Evolutionary conservation across 2,329 filamentous ascomycete genomes (phyloP).

Genomic region (Xylariaceae sp.): DNA sequence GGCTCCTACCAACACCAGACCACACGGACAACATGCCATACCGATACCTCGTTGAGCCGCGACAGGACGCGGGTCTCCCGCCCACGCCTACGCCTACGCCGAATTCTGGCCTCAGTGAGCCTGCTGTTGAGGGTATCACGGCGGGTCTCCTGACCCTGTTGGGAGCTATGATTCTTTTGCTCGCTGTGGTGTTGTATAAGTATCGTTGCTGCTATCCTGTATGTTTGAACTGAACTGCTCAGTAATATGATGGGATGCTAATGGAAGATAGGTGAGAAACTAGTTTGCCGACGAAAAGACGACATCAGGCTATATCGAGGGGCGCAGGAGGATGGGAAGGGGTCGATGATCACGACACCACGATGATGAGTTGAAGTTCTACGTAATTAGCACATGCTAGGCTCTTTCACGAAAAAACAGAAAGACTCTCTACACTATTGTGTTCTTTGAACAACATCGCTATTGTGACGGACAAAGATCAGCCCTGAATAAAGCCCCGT

Average conservation of each 20-base stretch:
- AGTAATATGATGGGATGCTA: background rate
- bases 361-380: background rate
- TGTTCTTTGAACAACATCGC: background rate
- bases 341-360: too few species aligned
- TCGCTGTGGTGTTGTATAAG: background rate
- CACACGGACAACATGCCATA: too few species aligned
- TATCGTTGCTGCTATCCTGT: constrained; percentile 4
- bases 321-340: too few species aligned
- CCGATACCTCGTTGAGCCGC: too few species aligned
- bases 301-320: too few species aligned
- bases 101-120: background rate
- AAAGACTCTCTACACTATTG: background rate
- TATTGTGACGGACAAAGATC: background rate
- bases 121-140: background rate
- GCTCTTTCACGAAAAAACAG: background rate
- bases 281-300: background rate
- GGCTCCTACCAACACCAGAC: too few species aligned
- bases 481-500: background rate
- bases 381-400: background rate
- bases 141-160: background rate
- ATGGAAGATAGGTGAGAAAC: background rate
- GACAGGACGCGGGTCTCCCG: too few species aligned
- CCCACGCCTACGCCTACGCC: background rate
- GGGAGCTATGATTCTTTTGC: background rate
- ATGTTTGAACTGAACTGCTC: background rate